Base-by-base conservation (phyloP, 345 rosid genomes). In the Murraya paniculata region DNA sequence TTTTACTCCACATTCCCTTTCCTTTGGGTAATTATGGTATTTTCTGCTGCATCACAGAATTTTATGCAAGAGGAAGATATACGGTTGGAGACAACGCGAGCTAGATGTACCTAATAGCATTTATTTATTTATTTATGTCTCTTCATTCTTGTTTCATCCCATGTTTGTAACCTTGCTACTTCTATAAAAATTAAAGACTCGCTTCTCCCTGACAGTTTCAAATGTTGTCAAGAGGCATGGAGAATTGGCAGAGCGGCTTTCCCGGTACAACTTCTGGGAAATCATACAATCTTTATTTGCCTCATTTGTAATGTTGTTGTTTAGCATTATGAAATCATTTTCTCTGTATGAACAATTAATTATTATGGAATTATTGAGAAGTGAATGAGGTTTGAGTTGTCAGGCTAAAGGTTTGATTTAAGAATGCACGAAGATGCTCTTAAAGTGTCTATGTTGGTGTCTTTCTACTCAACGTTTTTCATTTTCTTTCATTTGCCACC, bases 141-240 rank as follows among this genome's bases (percentile, higher is more conserved):
- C 68, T 80, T 65, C 30, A 24, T 59, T 59, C 18, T 55, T 24
- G 7, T 50, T 64, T 70, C 28, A 48, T 45, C 16, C 69, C 24
- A 50, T 71, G 18, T 67, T 61, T 77, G 41, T 30, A 66, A 25
- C 33, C 45, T 58, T 74, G 68, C 22, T 36, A n/a, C 45, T 82
- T 75, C 45, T 80, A 9, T 56, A 73, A 22, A 50, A 77, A 71
- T 6, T 67, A 71, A 57, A 30, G 30, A 25, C 86, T 24, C 21
- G 31, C 74, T 75, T 79, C 74, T 78, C 66, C 68, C 65, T 81
- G 61, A 19, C 91, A 95, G 99, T 95, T 84, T 83, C 93, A 61
- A 89, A 82, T 83, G 90, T 95, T 83, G 90, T 95, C 76, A 90
- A 92, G 85, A 88, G 94, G 86, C 99, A 95, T 74, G 90, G 81